Conservation (phyloP, 768 basidiomycete genomes). For the Tephrocybe sp. region DNA sequence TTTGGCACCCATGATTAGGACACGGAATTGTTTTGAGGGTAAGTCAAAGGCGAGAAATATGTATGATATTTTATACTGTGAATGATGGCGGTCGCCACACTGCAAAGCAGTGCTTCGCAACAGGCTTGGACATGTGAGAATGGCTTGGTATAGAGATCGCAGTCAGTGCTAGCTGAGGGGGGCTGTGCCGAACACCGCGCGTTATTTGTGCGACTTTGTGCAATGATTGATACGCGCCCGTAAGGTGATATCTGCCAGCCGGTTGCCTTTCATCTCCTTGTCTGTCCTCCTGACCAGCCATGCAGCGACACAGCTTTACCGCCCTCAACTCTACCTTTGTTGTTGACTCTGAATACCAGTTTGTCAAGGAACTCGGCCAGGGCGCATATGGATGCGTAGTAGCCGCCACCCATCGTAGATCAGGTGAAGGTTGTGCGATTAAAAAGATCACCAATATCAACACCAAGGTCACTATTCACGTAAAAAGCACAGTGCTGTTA, state of each 20-base stretch:
- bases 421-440: constrained; percentile 89
- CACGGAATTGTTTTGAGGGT: no score
- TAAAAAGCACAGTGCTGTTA: not conserved
- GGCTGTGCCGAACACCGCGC: constrained; percentile 8
- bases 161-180: no score
- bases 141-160: not conserved
- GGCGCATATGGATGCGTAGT: constrained; percentile 94
- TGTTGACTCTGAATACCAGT: constrained; percentile 87
- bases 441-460: constrained; percentile 97
- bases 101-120: not conserved
- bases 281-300: constrained; percentile 21
- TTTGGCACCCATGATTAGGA: constrained; percentile 32
- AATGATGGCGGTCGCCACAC: not conserved
- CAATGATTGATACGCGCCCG: constrained; percentile 16
- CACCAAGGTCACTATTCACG: constrained; percentile 55
- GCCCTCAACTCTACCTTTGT: constrained; percentile 84
- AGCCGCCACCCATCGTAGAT: constrained; percentile 76
- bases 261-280: constrained; percentile 8
- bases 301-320: constrained; percentile 77
- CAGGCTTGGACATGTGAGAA: not conserved
- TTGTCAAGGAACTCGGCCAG: constrained; percentile 95
- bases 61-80: not conserved
- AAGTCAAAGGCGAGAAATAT: no score
- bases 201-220: constrained; percentile 17
- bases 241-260: not conserved